These are phyloP conservation scores for Solanum microdontum DNA, from an alignment of 257 asterid genomes.

Conservation along the genomic window DNA sequence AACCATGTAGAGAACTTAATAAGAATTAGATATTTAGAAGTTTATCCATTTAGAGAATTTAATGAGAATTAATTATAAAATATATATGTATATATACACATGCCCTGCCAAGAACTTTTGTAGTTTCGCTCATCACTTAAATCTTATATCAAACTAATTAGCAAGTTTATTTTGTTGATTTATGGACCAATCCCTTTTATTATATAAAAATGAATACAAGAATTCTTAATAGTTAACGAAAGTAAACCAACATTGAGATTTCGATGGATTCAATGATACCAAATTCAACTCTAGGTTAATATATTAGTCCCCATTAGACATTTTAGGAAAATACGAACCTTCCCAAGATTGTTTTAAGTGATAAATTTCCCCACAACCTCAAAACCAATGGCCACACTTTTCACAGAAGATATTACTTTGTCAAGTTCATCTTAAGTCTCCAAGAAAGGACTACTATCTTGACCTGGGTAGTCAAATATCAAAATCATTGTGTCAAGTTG, in stretches of 20 bases:
- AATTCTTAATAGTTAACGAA: neutral
- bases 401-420: neutral
- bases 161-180: neutral
- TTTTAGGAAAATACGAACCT: neutral
- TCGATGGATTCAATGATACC: neutral
- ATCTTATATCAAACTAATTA: no score
- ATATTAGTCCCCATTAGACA: neutral
- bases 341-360: neutral
- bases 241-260: neutral
- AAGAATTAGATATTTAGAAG: neutral
- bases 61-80: neutral
- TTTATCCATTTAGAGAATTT: neutral
- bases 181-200: neutral
- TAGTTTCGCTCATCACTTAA: neutral
- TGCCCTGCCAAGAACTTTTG: neutral
- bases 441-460: neutral
- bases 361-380: neutral
- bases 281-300: neutral
- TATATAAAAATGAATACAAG: neutral
- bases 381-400: neutral
- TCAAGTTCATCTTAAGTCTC: neutral
- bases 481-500: neutral
- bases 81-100: neutral
- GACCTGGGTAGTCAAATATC: neutral
- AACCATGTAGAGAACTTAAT: neutral